Evolutionary conservation across 1,139 yeast genomes (phyloP), one percentile per base, ranked within the genome.

Genomic region (Saccharomyces hybrid): DNA sequence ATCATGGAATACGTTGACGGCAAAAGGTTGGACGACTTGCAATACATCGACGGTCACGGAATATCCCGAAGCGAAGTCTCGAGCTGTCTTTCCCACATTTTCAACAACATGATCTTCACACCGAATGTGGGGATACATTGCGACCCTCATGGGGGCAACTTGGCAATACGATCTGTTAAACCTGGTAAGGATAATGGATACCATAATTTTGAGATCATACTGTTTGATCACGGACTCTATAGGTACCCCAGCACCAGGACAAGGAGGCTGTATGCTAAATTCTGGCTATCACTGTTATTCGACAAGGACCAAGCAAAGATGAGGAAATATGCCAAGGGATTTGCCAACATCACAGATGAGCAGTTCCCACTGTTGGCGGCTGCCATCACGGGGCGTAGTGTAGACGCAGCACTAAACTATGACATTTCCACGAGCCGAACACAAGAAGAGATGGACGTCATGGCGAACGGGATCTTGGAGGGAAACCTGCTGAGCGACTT

Each of bases 141-240:
- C 73, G 99, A 93, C 69, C 99, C 99, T 0, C 99, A 93, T 69
- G 96, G 96, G 11, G 99, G 99, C 0, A 95, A 93, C 64, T 75
- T 93, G 57, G 96, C 98, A 0, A 88, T 93, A 23, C 74, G 90
- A 54, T 71, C 78, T 1, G 64, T 75, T 4, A 67, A 71, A 11
- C 38, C 55, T 6, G 53, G 49, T 53, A 59, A 27, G 5, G 64
- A 56, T 27, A 58, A 64, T 20, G 65, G 27, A 48, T 29, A 32
- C 53, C 88, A 84, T 68, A 91, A 93, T 68, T 95, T 93, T 67
- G 99, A 95, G 69, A 88, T 95, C 54, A 76, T 95, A 8, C 75
- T 95, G 31, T 95, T 90, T 66, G 99, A 95, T 69, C 99, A 95
- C 70, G 99, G 99, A 0, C 76, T 95, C 31, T 93, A 93, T 69